Evolutionary conservation across 306 rosid species (phyloP), one percentile per base, ranked within the genome.

Genomic region (Leucaena leucocephala): DNA sequence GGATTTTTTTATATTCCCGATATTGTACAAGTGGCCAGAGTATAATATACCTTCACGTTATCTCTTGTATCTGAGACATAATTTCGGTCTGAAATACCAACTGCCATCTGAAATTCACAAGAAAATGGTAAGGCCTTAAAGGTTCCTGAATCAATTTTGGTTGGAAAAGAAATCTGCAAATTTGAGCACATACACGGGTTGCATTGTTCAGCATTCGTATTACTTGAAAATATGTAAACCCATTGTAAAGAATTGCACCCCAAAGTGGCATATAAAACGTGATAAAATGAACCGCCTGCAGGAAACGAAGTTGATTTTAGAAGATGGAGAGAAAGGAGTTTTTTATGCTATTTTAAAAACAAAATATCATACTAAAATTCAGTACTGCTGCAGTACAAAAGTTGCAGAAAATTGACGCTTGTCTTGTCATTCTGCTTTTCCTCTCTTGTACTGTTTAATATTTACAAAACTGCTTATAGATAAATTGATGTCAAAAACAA

Each of bases 131-230:
- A 50, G 73, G 76, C 43, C 77, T 80, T 81, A 79, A 61, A 84
- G 38, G 57, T 74, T 76, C 65, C 42, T 16, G 78, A 58, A 71
- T 71, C 69, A 76, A 75, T 14, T 68, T 39, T 52, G 44, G 72
- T 49, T n/a, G 52, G 64, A 8, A 55, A 58, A 35, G 52, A 7
- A 81, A 52, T 68, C 71, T 43, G 71, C 5, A 72, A 33, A 82
- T 50, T 46, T 16, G 66, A 87, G 69, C 62, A 84, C 99, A 74
- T 91, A 93, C 99, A 8, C 97, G 96, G 81, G 98, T 90, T 52
- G 98, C 99, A 83, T 96, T 96, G 88, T 96, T 93, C 86, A 96
- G 84, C 99, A 93, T 96, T 82, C 99, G 97, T 84, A 93, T 96
- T 70, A 93, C 98, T 89, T 93, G 99, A 72, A 88, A 84, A 85